phyloP scores from a whole-genome alignment of 2,329 filamentous ascomycete species.

The Botrytis tulipae region DNA sequence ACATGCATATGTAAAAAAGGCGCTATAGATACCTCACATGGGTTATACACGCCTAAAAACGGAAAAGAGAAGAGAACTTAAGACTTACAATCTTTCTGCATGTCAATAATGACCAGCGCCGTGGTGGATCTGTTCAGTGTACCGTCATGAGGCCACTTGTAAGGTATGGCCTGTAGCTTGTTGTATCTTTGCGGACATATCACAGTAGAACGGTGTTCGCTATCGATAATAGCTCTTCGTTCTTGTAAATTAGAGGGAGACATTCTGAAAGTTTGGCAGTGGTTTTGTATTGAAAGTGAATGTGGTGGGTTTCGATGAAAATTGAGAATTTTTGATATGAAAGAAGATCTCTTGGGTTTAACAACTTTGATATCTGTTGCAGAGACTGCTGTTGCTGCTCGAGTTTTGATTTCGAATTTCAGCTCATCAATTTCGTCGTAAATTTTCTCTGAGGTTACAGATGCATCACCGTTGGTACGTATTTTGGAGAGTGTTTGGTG shows the following conservation, averaged over 20 bases:
- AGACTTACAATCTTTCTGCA: conserved; percentile 51
- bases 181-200: conserved; percentile 16
- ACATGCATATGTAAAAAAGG: background rate
- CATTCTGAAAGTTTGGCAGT: background rate
- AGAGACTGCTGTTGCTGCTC: background rate
- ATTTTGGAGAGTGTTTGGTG: conserved; percentile 3
- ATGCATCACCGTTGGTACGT: conserved; percentile 5
- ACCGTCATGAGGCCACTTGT: conserved; percentile 44
- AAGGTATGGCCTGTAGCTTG: conserved; percentile 35
- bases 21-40: background rate
- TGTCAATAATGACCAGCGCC: conserved; percentile 54
- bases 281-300: background rate
- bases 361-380: background rate
- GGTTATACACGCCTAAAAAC: background rate
- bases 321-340: conserved; percentile 6
- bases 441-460: conserved; percentile 4
- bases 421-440: conserved; percentile 20
- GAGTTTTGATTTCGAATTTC: conserved; percentile 12
- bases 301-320: conserved; percentile 1
- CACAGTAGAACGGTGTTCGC: background rate
- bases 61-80: background rate
- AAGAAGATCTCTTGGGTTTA: background rate
- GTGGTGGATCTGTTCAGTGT: conserved; percentile 44
- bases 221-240: background rate
- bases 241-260: background rate